Evolutionary conservation across 2,329 filamentous ascomycete species (phyloP), one percentile per base, ranked within the genome.

Genomic region (Aspergillus luchuensis): DNA sequence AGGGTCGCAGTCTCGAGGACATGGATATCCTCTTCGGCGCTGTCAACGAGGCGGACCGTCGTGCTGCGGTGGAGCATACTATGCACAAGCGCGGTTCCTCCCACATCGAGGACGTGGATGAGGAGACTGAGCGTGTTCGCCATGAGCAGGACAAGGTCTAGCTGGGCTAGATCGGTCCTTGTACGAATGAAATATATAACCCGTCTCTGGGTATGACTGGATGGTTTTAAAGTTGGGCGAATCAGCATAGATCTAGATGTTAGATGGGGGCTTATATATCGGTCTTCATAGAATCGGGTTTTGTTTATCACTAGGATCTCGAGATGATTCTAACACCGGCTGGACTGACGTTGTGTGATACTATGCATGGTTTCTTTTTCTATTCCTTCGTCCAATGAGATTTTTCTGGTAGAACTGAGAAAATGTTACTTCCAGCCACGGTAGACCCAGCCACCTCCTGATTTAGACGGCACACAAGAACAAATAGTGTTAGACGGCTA

Each of bases 1-100:
- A 75, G 50, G 73, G 72, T 3, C 68, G 72, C 45, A 73, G 71
- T 13, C 65, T 79, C 52, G 77, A 79, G 57, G 76, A 79, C 33
- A 74, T 79, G 68, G 76, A 81, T 45, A 47, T 71, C 25, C 60
- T 73, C 1, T 73, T 73, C 30, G 69, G 69, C 66, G 71, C 60
- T 53, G 65, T 72, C 25, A 61, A 70, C 41, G 69, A 67, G 36
- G 58, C 59, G 8, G 68, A 68, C 49, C 57, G 69, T 25, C 63
- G 58, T 1, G 69, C 68, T 17, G 68, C 70, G 49, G 65, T 72
- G 28, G 68, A 71, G 55, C 60, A 68, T 11, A 69, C 67, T 3
- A 17, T 72, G 57, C 65, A 71, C 17, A 72, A 72, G 65, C 62
- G 61, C 6, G 64, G 69, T 3, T 49, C 67, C 7, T 47, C 59